A percentile compares a stretch with the other conserved stretches of the same genome.
Evolutionary conservation across 1,139 yeast species (phyloP).

Genomic region (Nakaseomyces bracarensis): DNA sequence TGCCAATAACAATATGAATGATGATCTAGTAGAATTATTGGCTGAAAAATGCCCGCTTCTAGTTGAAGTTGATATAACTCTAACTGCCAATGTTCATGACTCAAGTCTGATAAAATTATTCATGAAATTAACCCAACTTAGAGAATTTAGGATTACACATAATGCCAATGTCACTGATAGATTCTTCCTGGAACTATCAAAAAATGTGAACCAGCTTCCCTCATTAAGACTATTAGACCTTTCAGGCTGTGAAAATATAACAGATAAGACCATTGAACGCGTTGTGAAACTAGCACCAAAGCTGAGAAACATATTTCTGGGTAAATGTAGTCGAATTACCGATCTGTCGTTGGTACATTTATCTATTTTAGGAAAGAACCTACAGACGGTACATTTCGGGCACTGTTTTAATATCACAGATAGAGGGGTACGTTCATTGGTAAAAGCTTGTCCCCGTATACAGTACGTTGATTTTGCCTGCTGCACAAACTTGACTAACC

Average conservation of each 20-base stretch:
- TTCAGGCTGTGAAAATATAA: conserved; percentile 73
- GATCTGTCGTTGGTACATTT: conserved; percentile 72
- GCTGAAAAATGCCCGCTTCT: conserved; percentile 65
- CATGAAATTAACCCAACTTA: conserved; percentile 53
- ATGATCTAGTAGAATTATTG: conserved; percentile 55
- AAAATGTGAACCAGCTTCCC: conserved; percentile 33
- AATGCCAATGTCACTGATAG: conserved; percentile 62
- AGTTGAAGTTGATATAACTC: conserved; percentile 85
- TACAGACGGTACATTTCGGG: conserved; percentile 88
- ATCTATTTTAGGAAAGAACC: conserved; percentile 65
- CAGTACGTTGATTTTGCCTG: conserved; percentile 94
- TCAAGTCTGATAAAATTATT: conserved; percentile 53
- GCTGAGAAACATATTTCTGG: conserved; percentile 76
- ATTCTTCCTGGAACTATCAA: conserved; percentile 29
- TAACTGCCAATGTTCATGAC: conserved; percentile 70
- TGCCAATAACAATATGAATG: conserved; percentile 60
- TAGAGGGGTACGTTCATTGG: conserved; percentile 68
- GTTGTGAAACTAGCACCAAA: conserved; percentile 75
- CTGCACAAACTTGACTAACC: conserved; percentile 82
- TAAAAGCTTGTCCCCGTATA: conserved; percentile 71
- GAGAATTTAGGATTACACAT: conserved; percentile 78
- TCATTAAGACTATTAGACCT: conserved; percentile 72
- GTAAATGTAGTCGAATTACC: conserved; percentile 82
- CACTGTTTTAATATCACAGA: conserved; percentile 91
- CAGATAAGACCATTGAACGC: conserved; percentile 70